Conservation (phyloP, 225 moss, liverwort and hornwort genomes). For the Bryum argenteum region DNA sequence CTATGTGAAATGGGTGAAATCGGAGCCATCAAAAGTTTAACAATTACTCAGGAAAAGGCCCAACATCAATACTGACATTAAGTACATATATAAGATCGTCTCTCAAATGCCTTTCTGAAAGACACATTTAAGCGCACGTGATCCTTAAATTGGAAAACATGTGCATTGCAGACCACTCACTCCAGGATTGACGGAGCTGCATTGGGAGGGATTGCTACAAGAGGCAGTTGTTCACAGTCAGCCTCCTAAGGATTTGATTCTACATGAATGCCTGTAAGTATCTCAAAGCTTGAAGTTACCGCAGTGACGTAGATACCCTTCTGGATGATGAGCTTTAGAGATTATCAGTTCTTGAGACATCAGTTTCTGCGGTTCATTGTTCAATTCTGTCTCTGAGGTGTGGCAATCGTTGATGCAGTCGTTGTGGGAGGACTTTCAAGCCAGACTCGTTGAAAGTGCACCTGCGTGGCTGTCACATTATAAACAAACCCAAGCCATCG, state of each 20-base stretch:
- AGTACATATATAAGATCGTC: not conserved
- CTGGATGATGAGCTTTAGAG: not conserved
- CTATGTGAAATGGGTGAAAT: not conserved
- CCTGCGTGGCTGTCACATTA: slow-evolving; percentile 46
- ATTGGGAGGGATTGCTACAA: slow-evolving; percentile 45
- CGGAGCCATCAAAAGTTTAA: not conserved
- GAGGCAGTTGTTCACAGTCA: slow-evolving; percentile 35
- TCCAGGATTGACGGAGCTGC: slow-evolving; percentile 33
- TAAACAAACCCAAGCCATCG: slow-evolving; percentile 38
- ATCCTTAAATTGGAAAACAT: not conserved
- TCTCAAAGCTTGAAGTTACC: not conserved
- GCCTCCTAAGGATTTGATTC: slow-evolving; percentile 33
- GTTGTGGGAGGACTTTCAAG: slow-evolving; percentile 62
- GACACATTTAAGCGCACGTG: not conserved
- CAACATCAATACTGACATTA: not conserved
- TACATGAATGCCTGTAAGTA: slow-evolving; percentile 59
- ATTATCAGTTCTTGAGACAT: not conserved
- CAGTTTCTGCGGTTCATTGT: not conserved
- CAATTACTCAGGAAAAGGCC: not conserved
- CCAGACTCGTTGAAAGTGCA: slow-evolving; percentile 57
- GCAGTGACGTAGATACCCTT: not conserved
- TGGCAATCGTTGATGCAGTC: slow-evolving; percentile 39
- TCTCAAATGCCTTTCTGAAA: not conserved
- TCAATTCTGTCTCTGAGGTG: not conserved
- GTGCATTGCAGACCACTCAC: slow-evolving; percentile 34